Conservation (phyloP, 2,329 filamentous ascomycete species). For the Aspergillus amoenus region DNA sequence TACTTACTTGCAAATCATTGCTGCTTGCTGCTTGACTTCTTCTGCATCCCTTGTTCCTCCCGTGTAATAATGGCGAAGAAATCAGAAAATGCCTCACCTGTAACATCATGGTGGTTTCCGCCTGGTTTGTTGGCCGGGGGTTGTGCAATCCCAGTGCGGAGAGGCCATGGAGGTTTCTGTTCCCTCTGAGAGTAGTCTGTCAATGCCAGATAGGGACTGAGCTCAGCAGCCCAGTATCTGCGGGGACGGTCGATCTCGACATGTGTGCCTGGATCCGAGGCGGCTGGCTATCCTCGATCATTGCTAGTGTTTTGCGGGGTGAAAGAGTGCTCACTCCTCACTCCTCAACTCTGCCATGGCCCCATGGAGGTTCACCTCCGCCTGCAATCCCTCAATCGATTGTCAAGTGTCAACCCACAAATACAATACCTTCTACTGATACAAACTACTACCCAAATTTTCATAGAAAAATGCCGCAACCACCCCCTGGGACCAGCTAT, state of each 20-base stretch:
- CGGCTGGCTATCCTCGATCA: conserved; percentile 15
- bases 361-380: background rate
- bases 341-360: background rate
- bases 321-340: background rate
- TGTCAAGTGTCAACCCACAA: background rate
- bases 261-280: conserved; percentile 22
- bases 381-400: background rate
- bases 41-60: conserved; percentile 17
- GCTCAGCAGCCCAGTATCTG: conserved; percentile 7
- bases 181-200: background rate
- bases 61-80: conserved; percentile 17
- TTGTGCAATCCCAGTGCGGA: no score
- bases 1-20: conserved; percentile 24
- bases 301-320: conserved; percentile 22
- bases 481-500: conserved; percentile 10
- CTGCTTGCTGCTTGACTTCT: conserved; percentile 7
- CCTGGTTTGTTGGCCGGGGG: background rate
- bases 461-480: conserved; percentile 20
- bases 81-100: conserved; percentile 22
- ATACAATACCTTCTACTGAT: background rate
- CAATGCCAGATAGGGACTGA: conserved; percentile 4
- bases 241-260: conserved; percentile 21
- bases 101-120: background rate
- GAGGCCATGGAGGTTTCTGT: no score
- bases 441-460: conserved; percentile 3